Percentiles rank a stretch among this genome's conserved stretches.
Evolutionary conservation across 352 stramenopile genomes (phyloP).

Genomic region (Pythium pyrilobum): DNA sequence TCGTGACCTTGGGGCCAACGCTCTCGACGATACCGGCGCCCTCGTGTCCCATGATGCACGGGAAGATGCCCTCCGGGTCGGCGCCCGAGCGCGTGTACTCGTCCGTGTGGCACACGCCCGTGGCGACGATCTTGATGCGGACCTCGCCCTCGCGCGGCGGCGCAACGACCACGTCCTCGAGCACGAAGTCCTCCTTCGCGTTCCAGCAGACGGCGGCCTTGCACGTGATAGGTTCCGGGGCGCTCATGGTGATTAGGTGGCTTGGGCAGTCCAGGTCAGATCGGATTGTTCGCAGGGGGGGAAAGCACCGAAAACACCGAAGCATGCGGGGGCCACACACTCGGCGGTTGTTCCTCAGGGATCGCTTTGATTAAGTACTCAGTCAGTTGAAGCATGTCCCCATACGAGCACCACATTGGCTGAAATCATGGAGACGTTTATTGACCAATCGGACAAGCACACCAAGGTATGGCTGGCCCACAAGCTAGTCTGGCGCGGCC

Average conservation of each 20-base stretch:
- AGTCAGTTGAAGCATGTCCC: no score
- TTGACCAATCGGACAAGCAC: no score
- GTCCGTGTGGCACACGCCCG: constrained; percentile 84
- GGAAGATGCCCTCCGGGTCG: constrained; percentile 80
- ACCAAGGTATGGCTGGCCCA: no score
- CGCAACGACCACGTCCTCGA: constrained; percentile 78
- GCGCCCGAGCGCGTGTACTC: constrained; percentile 81
- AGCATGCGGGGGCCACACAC: no score
- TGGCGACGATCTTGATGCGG: constrained; percentile 80
- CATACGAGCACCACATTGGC: no score
- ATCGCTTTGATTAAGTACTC: no score
- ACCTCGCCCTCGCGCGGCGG: constrained; percentile 65
- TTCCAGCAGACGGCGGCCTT: constrained; percentile 87
- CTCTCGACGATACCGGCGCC: constrained; percentile 81
- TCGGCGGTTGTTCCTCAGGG: no score
- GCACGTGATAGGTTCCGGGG: constrained; percentile 76
- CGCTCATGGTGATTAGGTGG: constrained; percentile 54
- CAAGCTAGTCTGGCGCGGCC: no score
- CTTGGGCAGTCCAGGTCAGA: no score
- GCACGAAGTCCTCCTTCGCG: constrained; percentile 78
- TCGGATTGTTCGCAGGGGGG: no score
- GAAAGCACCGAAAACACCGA: no score
- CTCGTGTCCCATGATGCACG: constrained; percentile 86
- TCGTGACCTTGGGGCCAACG: constrained; percentile 70
- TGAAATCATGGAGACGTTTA: no score